Base-by-base conservation (phyloP, 2,329 filamentous ascomycete species). In the Ceratocystiopsis sp. region DNA sequence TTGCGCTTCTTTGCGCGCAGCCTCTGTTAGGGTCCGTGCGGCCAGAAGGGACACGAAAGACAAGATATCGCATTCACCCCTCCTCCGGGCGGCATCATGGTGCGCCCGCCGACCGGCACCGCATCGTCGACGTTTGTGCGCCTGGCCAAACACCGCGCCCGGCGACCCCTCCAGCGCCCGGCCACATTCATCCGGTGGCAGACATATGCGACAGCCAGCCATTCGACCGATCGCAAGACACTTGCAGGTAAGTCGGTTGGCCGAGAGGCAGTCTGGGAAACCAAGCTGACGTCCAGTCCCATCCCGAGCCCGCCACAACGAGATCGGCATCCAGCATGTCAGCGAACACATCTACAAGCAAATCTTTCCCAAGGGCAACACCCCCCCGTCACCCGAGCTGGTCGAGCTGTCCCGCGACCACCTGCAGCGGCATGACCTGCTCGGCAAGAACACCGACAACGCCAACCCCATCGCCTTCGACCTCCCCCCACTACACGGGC, bases 291-390 rank as follows among this genome's bases (percentile, higher is more conserved):
- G 25, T 11, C 25, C 2, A 69, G 65, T 72, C 29, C 55, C 62
- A 1, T 70, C 73, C 8, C 62, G 71, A 45, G 68, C 84, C 40
- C 78, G 91, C 51, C 84, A 81, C 65, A 98, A 93, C 62, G 83
- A 93, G 52, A 87, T 98, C 53, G 85, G 84, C 42, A 84, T 98
- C 35, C 91, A 98, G 62, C 89, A 96, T 55, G 67, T 98, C 52
- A 95, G 86, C 66, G 69, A 71, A 46, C 72, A 87, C 64, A 70
- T 98, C 38, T 84, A 89, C 59, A 57, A 73, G 2, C 91, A 96
- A 60, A 64, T 98, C 37, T 98, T 98, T 55, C 75, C 73, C 5
- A 62, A 67, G 35, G 64, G 64, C 40, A 56, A 60, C 47, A 61
- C 68, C 12, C 64, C 73, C 3, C 71, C 81, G 2, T 74, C 83